A percentile compares a stretch with the other conserved stretches of the same genome.
Conservation (phyloP, 2,329 filamentous ascomycete species). For the Fusarium verrucosum region DNA sequence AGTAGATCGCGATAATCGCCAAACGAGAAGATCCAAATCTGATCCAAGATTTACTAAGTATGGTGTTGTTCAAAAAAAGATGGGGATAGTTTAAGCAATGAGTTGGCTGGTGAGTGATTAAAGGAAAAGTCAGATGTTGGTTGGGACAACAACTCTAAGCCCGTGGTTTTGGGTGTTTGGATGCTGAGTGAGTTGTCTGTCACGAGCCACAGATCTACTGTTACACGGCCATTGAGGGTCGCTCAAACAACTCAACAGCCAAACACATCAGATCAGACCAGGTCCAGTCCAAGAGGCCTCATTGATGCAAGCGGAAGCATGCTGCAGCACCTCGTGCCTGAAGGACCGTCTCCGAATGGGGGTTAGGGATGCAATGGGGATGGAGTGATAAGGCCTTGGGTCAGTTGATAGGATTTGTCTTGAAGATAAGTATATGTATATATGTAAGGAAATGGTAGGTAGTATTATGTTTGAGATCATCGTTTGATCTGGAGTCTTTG, state of each 20-base stretch:
- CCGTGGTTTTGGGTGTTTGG: slow-evolving; percentile 15
- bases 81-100: not conserved
- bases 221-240: not conserved
- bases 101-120: not conserved
- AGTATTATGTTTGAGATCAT: not conserved
- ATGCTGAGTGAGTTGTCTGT: slow-evolving; percentile 24
- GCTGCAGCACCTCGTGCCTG: slow-evolving; percentile 22
- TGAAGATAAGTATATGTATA: not conserved
- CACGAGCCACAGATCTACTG: slow-evolving; percentile 17
- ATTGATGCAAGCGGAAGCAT: slow-evolving; percentile 12
- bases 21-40: slow-evolving; percentile 2
- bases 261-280: slow-evolving; percentile 2
- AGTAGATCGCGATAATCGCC: slow-evolving; percentile 8
- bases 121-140: slow-evolving; percentile 19
- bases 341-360: slow-evolving; percentile 25
- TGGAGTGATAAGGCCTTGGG: slow-evolving; percentile 13
- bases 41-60: not conserved
- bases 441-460: not conserved
- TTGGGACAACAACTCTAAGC: slow-evolving; percentile 9
- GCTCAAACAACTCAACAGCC: slow-evolving; percentile 17
- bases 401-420: slow-evolving; percentile 30
- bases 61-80: not conserved
- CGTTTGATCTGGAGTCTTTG: slow-evolving; percentile 26
- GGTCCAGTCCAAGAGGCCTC: not conserved
- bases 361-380: slow-evolving; percentile 34